phyloP scores from a whole-genome alignment of 352 stramenopile species.

The Thalassiosira livingstoniorum region DNA sequence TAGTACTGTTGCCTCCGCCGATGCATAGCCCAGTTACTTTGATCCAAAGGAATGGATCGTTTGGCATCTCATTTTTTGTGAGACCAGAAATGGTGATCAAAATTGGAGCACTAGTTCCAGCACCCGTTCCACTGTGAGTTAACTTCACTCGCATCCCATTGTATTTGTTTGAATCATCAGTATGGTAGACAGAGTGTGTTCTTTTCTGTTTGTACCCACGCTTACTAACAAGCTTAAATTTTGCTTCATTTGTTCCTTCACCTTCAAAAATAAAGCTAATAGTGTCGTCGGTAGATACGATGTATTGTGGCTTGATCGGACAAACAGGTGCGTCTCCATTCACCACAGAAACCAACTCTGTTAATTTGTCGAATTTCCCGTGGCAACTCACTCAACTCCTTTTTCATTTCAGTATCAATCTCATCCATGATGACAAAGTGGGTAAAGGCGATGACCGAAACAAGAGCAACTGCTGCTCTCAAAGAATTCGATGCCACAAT shows the following conservation, averaged over 20 bases:
- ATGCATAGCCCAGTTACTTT: not conserved
- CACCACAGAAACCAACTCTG: not conserved
- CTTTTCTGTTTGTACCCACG: not conserved
- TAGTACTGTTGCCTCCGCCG: not conserved
- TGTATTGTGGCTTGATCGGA: not conserved
- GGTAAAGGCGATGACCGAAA: not conserved
- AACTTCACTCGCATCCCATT: conserved; percentile 9
- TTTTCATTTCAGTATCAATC: conserved; percentile 3
- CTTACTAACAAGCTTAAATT: conserved; percentile 14
- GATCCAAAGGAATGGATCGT: not conserved
- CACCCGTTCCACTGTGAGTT: not conserved
- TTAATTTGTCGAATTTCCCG: not conserved
- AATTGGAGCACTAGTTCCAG: not conserved
- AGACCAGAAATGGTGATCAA: conserved; percentile 8
- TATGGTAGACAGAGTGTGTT: not conserved
- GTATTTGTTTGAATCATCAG: not conserved
- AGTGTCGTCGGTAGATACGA: not conserved
- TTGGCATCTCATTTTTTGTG: not conserved
- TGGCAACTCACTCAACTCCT: conserved; percentile 4
- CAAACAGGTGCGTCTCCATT: not conserved
- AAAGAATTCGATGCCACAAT: conserved; percentile 16
- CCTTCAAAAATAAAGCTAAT: not conserved
- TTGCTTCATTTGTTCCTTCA: not conserved
- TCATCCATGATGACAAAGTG: conserved; percentile 2
- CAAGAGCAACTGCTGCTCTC: not conserved